These are phyloP conservation scores for Coemansia aciculifera DNA, from an alignment of 192 early-diverging fungal genomes.

Conservation along the genomic window DNA sequence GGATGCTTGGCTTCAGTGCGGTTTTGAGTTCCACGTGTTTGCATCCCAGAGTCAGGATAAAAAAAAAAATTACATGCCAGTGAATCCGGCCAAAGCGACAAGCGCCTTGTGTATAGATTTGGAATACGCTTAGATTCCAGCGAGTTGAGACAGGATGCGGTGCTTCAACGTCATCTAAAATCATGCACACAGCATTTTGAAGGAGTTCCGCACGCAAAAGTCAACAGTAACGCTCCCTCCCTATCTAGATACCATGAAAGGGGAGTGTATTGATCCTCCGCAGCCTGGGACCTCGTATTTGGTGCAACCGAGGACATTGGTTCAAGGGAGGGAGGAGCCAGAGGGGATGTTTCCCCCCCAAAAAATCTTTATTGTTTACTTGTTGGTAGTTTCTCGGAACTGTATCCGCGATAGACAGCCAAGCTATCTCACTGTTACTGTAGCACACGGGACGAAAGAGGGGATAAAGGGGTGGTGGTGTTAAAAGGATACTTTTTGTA, in stretches of 20 bases:
- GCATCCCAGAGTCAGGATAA: conserved; percentile 28
- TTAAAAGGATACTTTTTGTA: not conserved
- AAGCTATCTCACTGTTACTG: not conserved
- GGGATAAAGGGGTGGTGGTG: not conserved
- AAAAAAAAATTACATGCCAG: conserved; percentile 11
- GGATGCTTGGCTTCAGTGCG: conserved; percentile 39
- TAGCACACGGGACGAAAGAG: not conserved
- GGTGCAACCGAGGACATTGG: not conserved
- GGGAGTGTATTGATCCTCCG: not conserved
- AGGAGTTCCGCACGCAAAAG: not conserved
- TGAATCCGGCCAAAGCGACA: conserved; percentile 29
- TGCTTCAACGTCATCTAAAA: conserved; percentile 7
- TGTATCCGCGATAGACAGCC: not conserved
- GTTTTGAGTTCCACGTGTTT: conserved; percentile 41
- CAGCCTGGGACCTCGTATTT: not conserved
- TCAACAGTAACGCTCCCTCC: not conserved
- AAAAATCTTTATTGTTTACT: not conserved
- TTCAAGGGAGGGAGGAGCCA: not conserved
- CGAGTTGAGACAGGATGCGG: not conserved
- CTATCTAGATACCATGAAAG: not conserved
- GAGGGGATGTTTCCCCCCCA: not conserved
- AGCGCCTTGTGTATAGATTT: conserved; percentile 24
- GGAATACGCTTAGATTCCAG: conserved; percentile 13
- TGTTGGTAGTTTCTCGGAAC: not conserved
- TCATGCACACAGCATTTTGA: not conserved